These are phyloP conservation scores for Alloascoidea hylecoeti DNA, from an alignment of 805 yeast species.

Conservation along the genomic window DNA sequence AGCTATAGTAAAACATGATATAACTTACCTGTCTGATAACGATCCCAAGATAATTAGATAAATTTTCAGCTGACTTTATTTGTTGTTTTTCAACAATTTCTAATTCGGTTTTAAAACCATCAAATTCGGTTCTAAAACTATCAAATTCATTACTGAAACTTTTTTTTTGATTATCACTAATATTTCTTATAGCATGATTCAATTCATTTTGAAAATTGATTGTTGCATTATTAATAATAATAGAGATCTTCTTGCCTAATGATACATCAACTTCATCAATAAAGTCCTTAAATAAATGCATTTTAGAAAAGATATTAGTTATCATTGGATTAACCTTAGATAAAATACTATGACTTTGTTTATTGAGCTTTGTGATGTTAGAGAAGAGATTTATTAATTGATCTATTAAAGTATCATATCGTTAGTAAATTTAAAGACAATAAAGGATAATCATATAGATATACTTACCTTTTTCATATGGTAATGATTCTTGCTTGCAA, in stretches of 20 bases:
- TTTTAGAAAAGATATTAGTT: neutral
- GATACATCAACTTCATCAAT: neutral
- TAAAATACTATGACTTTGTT: neutral
- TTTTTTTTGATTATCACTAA: no score
- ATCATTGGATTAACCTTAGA: neutral
- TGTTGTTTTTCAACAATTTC: no score
- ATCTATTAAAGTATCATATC: no score
- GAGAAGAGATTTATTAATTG: slow-evolving; percentile 29
- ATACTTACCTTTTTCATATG: slow-evolving; percentile 37
- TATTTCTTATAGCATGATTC: neutral
- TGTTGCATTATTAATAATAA: neutral
- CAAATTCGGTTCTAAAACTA: no score
- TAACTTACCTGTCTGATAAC: no score
- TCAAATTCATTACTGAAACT: no score
- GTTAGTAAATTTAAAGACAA: no score
- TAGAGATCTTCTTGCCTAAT: neutral
- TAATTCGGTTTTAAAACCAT: no score
- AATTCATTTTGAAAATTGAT: neutral
- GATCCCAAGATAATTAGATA: no score
- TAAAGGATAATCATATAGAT: no score
- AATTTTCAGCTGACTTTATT: no score
- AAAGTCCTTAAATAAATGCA: neutral
- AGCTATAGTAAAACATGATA: no score
- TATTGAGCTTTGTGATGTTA: slow-evolving; percentile 25
- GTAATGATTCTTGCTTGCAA: slow-evolving; percentile 35